Evolutionary conservation across 2,329 filamentous ascomycete species (phyloP).

Genomic region (Fusarium secorum): DNA sequence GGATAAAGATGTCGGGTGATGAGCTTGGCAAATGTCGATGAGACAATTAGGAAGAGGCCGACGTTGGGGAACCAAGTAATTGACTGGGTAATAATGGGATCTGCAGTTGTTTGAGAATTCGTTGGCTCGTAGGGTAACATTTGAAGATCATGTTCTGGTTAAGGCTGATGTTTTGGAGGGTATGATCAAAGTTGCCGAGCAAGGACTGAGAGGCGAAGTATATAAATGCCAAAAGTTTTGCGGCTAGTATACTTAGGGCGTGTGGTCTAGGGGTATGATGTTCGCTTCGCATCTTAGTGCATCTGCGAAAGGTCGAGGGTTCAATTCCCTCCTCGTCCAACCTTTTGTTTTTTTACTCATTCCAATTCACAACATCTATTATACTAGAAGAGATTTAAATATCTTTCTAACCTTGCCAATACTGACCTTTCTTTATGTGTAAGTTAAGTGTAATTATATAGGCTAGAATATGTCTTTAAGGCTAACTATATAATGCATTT

Average conservation of each 20-base stretch:
- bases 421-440: background rate
- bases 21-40: background rate
- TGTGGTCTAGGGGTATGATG: conserved; percentile 27
- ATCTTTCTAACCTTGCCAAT: too few relatives aligned
- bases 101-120: background rate
- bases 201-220: accelerated
- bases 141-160: background rate
- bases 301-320: conserved; percentile 24
- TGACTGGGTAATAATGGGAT: background rate
- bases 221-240: accelerated
- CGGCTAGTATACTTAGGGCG: background rate
- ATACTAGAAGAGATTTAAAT: background rate
- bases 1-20: background rate
- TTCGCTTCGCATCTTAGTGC: conserved; percentile 17
- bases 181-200: accelerated
- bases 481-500: background rate
- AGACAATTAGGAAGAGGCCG: background rate
- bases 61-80: background rate
- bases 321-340: conserved; percentile 23
- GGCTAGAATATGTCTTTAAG: background rate
- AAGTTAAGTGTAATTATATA: background rate
- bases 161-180: background rate
- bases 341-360: background rate
- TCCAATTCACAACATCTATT: accelerated
- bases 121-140: background rate